Conservation (phyloP, 768 basidiomycete genomes). For the Lactarius vividus region DNA sequence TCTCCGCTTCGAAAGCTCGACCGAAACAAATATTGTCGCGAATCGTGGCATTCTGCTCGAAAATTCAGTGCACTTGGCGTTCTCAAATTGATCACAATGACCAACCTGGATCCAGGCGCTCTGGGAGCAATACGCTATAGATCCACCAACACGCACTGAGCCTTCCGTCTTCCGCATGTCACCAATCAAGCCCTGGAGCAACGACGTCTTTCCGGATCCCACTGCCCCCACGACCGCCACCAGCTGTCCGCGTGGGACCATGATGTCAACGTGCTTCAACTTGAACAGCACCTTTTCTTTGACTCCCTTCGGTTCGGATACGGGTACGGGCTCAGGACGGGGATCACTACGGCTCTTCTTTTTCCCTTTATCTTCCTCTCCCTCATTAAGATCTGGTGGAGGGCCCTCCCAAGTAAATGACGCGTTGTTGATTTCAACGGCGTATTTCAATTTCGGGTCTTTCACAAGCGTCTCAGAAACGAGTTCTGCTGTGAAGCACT, state of each 20-base stretch:
- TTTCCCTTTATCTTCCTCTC: conserved; percentile 29
- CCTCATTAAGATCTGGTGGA: conserved; percentile 47
- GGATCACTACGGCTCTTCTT: conserved; percentile 14
- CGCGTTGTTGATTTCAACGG: conserved; percentile 63
- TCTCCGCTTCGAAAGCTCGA: conserved; percentile 71
- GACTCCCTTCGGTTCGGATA: conserved; percentile 32
- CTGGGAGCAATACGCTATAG: conserved; percentile 84
- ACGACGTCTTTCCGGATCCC: conserved; percentile 65
- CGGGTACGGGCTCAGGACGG: conserved; percentile 11
- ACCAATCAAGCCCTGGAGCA: conserved; percentile 73
- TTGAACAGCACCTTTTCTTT: conserved; percentile 51
- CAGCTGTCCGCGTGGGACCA: conserved; percentile 72
- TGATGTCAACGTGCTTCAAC: conserved; percentile 59
- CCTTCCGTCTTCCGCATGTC: conserved; percentile 79
- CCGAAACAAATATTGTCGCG: conserved; percentile 91
- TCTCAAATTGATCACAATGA: conserved; percentile 6
- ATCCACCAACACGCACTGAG: conserved; percentile 67
- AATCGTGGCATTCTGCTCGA: conserved; percentile 68
- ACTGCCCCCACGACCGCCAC: conserved; percentile 82
- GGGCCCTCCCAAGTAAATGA: conserved; percentile 88
- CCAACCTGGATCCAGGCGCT: conserved; percentile 84
- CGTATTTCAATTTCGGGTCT: conserved; percentile 54
- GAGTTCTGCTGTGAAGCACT: conserved; percentile 82
- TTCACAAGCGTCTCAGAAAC: conserved; percentile 55
- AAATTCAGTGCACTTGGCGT: background rate